Percentiles rank a stretch among this genome's conserved stretches.
These are phyloP conservation scores for Herpetomonas samuelpessoai DNA, from an alignment of 208 protist genomes.

Conservation along the genomic window DNA sequence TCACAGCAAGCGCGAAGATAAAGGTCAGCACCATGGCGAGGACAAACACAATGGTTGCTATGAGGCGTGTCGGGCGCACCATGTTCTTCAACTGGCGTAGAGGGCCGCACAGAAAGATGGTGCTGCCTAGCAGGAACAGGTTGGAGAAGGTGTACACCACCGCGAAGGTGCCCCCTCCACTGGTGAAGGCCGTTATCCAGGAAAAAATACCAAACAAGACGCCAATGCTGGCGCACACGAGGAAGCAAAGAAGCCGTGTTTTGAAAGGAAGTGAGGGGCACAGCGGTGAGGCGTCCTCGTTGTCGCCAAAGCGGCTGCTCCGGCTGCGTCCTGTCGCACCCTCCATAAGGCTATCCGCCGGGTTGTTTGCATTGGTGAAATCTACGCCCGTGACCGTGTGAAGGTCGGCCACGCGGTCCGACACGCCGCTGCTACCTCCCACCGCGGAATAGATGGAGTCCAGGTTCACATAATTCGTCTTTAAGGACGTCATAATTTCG, in stretches of 20 bases:
- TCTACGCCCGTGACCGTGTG: conserved; percentile 12
- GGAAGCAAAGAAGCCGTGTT: conserved; percentile 59
- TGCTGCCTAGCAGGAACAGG: conserved; percentile 50
- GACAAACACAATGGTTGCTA: conserved; percentile 54
- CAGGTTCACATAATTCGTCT: conserved; percentile 24
- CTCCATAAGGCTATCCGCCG: background rate
- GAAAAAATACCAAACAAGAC: conserved; percentile 57
- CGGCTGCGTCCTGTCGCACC: background rate
- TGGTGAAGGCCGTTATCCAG: conserved; percentile 53
- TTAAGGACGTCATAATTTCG: background rate
- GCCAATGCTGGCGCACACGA: conserved; percentile 29
- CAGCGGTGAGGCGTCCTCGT: conserved; percentile 19
- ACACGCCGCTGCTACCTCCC: conserved; percentile 16
- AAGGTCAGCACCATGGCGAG: conserved; percentile 53
- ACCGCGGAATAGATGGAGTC: conserved; percentile 18
- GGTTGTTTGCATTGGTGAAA: conserved; percentile 8
- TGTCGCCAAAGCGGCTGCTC: background rate
- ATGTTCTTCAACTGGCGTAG: conserved; percentile 64
- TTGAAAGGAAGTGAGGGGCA: conserved; percentile 49
- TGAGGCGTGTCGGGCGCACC: conserved; percentile 45
- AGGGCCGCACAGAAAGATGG: conserved; percentile 66
- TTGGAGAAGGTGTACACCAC: conserved; percentile 59
- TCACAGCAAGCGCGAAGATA: conserved; percentile 40
- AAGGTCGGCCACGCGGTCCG: conserved; percentile 6
- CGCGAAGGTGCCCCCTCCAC: conserved; percentile 49